Conservation (phyloP, 768 basidiomycete species). For the Amanita subjunquillea region DNA sequence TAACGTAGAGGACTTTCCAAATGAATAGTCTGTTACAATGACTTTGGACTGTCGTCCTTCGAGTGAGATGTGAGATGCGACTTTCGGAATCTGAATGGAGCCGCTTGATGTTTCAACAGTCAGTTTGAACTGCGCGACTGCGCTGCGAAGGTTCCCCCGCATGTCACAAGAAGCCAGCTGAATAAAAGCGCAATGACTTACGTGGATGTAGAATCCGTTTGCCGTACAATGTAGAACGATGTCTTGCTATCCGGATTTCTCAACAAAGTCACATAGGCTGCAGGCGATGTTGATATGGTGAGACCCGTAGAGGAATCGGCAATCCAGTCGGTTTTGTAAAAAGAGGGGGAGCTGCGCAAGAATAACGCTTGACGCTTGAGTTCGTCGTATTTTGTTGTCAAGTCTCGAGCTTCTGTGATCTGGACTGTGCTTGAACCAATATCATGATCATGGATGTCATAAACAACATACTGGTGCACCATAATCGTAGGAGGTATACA, state of each 20-base stretch:
- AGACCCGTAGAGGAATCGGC: conserved; percentile 48
- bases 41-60: conserved; percentile 67
- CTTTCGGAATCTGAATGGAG: conserved; percentile 43
- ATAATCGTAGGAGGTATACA: conserved; percentile 78
- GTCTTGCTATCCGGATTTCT: conserved; percentile 58
- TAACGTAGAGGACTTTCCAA: conserved; percentile 45
- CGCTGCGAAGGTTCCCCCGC: conserved; percentile 18
- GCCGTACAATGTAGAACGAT: conserved; percentile 63
- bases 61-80: conserved; percentile 44
- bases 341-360: conserved; percentile 67
- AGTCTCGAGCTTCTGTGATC: conserved; percentile 56
- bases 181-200: conserved; percentile 20
- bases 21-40: conserved; percentile 61
- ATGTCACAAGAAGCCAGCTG: background rate
- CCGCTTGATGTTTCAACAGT: conserved; percentile 46
- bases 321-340: conserved; percentile 72
- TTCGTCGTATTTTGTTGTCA: conserved; percentile 65
- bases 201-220: conserved; percentile 58
- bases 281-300: conserved; percentile 26
- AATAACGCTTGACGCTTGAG: conserved; percentile 73
- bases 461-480: conserved; percentile 39
- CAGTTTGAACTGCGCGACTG: conserved; percentile 44
- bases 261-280: conserved; percentile 51
- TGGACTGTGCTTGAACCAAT: conserved; percentile 10
- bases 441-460: background rate